phyloP scores from a whole-genome alignment of 129 eudicot genomes.

The Flaveria robusta region DNA sequence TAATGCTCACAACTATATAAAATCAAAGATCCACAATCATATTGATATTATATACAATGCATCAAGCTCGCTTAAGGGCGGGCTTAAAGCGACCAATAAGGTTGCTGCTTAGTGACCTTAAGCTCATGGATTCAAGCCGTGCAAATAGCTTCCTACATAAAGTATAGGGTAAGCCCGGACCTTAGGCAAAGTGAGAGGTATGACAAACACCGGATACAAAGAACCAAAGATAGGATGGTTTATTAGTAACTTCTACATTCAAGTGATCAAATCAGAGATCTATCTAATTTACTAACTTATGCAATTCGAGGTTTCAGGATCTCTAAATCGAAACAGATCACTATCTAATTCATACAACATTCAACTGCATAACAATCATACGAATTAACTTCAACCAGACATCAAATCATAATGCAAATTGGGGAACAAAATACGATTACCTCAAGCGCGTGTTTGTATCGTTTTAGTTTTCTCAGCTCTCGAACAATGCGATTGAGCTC shows the following conservation, averaged over 20 bases:
- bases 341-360: neutral
- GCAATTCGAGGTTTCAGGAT: neutral
- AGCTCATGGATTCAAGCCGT: no score
- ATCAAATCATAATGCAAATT: neutral
- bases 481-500: conserved; percentile 83
- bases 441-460: conserved; percentile 89
- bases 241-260: neutral
- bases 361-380: neutral
- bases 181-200: no score
- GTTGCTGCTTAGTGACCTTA: no score
- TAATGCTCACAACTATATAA: neutral
- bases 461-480: conserved; percentile 60
- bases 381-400: neutral
- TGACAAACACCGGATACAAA: no score
- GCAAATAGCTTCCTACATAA: no score
- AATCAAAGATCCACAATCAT: neutral
- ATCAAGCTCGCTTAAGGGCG: no score
- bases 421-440: conserved; percentile 32
- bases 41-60: neutral
- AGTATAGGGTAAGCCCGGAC: no score
- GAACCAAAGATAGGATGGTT: no score
- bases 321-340: neutral
- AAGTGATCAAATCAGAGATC: neutral
- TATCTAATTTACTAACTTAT: no score
- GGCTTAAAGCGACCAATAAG: no score